phyloP scores from a whole-genome alignment of 2,329 filamentous ascomycete genomes.

The Diplodia seriata region DNA sequence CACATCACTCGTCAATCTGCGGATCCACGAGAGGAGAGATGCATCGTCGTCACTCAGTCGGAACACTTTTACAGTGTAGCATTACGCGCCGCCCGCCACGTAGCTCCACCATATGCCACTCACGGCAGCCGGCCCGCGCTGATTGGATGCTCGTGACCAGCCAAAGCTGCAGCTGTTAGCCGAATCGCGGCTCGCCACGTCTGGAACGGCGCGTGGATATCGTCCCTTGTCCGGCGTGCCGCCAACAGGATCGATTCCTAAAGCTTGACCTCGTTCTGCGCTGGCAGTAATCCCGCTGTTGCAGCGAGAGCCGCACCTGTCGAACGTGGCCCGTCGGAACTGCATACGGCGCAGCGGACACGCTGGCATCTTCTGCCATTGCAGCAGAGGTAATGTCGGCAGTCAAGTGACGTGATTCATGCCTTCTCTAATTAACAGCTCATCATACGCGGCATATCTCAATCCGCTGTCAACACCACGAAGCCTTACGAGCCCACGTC shows the following conservation, averaged over 20 bases:
- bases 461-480: neutral
- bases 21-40: neutral
- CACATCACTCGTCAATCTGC: neutral
- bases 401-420: constrained; percentile 4
- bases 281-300: neutral
- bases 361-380: neutral
- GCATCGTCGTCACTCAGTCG: neutral
- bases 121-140: neutral
- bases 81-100: constrained; percentile 8
- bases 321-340: constrained; percentile 20
- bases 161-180: constrained; percentile 10
- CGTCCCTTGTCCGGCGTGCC: neutral
- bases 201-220: constrained; percentile 1
- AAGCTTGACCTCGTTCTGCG: constrained; percentile 7
- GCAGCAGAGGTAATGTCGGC: neutral
- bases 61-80: neutral
- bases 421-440: constrained; percentile 4
- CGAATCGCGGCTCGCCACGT: constrained; percentile 23
- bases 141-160: neutral
- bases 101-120: constrained; percentile 19
- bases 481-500: neutral
- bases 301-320: constrained; percentile 10
- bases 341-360: constrained; percentile 1
- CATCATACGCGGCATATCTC: neutral
- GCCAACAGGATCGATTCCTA: neutral